Base-by-base conservation (phyloP, 2,329 filamentous ascomycete species). In the Xylariaceae sp. region DNA sequence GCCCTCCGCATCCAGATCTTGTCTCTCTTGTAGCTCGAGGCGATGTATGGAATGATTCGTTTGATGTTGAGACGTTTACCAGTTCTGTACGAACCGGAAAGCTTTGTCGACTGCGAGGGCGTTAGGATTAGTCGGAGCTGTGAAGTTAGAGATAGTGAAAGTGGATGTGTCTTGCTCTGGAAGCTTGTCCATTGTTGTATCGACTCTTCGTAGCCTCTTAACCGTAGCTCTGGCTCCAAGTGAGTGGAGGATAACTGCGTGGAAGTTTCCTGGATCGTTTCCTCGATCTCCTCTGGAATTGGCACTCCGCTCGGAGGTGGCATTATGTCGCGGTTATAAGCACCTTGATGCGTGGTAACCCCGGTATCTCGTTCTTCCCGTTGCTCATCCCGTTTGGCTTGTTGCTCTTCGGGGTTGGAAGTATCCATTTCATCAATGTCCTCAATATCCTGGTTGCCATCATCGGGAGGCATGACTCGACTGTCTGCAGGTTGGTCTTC, bases 1-100 rank as follows among this genome's bases (percentile, higher is more conserved):
- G 84, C 87, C 52, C 95, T 85, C 13, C 95, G 88, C 87, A 99
- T 95, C 94, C 94, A 99, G 73, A 99, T 99, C 79, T 99, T 99
- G 81, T 99, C 94, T 56, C 94, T 89, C 78, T 96, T 97, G 80
- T 96, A 99, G 68, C 88, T 87, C 0, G 92, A 97, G 1, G 95
- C 94, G 63, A 99, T 97, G 74, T 99, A 99, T 0, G 95, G 94
- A 65, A 99, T 99, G 73, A 99, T 99, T 63, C 92, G 90, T 74
- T 97, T 97, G 77, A 99, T 96, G 73, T 97, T 99, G 64, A 99
- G 89, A 0, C 94, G 87, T 71, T 99, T 99, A 59, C 94, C 94
- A 0, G 94, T 99, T 62, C 94, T 89, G 80, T 95, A 97, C 62
- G 95, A 91, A 41, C 94, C 94, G 1, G 92, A 92, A 58, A 99